Base-by-base conservation (phyloP, 805 yeast species). In the Candida ascalaphidarum region DNA sequence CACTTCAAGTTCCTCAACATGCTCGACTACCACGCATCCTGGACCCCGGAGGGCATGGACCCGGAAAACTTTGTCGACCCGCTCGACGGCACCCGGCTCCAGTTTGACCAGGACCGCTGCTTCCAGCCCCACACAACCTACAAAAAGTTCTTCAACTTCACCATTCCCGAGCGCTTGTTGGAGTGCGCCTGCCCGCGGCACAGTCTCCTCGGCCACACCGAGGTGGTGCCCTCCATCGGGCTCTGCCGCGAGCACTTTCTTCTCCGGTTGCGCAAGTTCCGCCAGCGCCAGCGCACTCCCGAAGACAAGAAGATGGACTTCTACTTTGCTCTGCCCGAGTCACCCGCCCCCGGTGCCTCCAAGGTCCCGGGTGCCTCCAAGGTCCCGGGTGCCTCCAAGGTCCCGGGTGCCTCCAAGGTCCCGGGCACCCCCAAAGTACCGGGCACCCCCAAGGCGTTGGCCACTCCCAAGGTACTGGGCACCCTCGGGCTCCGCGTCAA, bases 21-120 rank as follows among this genome's bases (percentile, higher is more conserved):
- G 68, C 58, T 54, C 39, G 68, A 61, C 32, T 59, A 58, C 36
- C 52, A 52, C 26, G 68, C 65, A 1, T 55, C 60, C 11, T 61
- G 65, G 64, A 57, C n/a, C n/a, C n/a, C n/a, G n/a, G 23, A 25
- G 7, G 23, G 20, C 10, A 20, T 13, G 7, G 34, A 26, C 5
- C 36, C 29, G 7, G 15, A 22, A 3, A 28, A 26, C 11, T 17
- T 12, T 17, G 21, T 37, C n/a, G 55, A 50, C 26, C 46, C 49
- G 1, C 26, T 39, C 7, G 57, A 51, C 29, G 40, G 42, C 21
- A 32, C 50, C 11, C 25, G 20, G 14, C 33, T 49, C 10, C 32
- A 28, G 25, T 33, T 51, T 14, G 35, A 46, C 4, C 15, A 13
- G 18, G 40, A 44, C n/a, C 35, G 41, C 29, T 27, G 29, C 5